These are phyloP conservation scores for Pseudogymnoascus sp. DNA, from an alignment of 2,329 filamentous ascomycete genomes.

Conservation along the genomic window DNA sequence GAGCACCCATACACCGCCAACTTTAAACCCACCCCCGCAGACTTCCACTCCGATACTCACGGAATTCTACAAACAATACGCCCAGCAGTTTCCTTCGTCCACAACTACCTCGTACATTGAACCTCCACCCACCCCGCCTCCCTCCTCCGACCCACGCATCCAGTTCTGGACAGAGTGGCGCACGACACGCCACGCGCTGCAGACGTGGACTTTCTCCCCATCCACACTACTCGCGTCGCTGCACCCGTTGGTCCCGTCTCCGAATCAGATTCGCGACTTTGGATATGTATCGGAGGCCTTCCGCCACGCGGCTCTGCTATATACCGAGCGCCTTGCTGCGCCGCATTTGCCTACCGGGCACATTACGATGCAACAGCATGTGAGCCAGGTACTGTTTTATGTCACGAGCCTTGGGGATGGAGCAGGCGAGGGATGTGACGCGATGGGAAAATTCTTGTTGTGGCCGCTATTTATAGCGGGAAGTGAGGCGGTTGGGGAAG, in stretches of 20 bases:
- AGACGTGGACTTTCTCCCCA: constrained; percentile 71
- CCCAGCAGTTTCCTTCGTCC: constrained; percentile 41
- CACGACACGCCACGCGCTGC: constrained; percentile 65
- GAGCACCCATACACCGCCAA: constrained; percentile 27
- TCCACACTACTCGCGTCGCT: constrained; percentile 44
- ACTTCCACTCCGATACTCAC: constrained; percentile 26
- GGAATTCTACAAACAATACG: constrained; percentile 46
- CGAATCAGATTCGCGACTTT: constrained; percentile 63
- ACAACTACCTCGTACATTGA: neutral
- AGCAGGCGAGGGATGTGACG: constrained; percentile 42
- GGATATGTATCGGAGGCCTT: constrained; percentile 83
- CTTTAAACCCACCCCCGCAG: constrained; percentile 34
- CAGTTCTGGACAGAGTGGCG: constrained; percentile 86
- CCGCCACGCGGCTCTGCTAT: constrained; percentile 79
- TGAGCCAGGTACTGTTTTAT: constrained; percentile 75
- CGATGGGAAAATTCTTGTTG: constrained; percentile 63
- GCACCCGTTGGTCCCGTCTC: constrained; percentile 38
- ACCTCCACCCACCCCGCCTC: constrained; percentile 17
- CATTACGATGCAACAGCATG: constrained; percentile 73
- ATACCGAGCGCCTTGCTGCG: constrained; percentile 78
- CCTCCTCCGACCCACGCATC: constrained; percentile 36
- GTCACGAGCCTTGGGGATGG: constrained; percentile 68
- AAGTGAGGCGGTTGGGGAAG: constrained; percentile 76
- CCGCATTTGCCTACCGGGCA: constrained; percentile 66
- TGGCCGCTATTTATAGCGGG: constrained; percentile 91